Conservation (phyloP, 1,284 basidiomycete species). For the Malassezia nana region DNA sequence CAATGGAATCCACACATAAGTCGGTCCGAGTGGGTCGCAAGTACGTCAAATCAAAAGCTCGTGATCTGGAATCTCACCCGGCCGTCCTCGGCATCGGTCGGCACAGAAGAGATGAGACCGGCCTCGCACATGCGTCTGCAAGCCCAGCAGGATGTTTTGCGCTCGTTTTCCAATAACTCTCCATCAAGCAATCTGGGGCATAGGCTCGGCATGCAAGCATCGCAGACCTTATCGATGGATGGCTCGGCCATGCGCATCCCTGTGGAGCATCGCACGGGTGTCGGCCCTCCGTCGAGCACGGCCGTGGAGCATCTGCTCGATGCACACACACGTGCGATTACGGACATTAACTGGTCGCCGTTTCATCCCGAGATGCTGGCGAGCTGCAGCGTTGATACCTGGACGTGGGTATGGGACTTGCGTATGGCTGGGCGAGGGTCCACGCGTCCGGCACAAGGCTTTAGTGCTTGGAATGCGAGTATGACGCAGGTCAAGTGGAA, state of each 20-base stretch:
- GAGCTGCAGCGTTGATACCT: slow-evolving; percentile 44
- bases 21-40: slow-evolving; percentile 79
- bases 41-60: slow-evolving; percentile 88
- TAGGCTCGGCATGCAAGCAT: neutral
- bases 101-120: neutral
- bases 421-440: slow-evolving; percentile 25
- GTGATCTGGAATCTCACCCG: slow-evolving; percentile 82
- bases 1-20: slow-evolving; percentile 91
- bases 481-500: slow-evolving; percentile 46
- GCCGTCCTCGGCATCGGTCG: slow-evolving; percentile 14
- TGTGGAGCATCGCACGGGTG: neutral
- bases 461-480: slow-evolving; percentile 44
- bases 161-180: neutral
- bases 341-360: slow-evolving; percentile 47
- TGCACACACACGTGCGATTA: slow-evolving; percentile 43
- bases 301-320: slow-evolving; percentile 35
- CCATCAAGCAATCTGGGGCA: neutral
- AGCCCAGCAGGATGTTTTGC: neutral
- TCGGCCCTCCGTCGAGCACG: neutral
- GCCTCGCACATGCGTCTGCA: neutral
- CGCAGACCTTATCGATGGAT: neutral
- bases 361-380: slow-evolving; percentile 44
- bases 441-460: slow-evolving; percentile 36
- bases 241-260: neutral
- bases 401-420: slow-evolving; percentile 47